Base-by-base conservation (phyloP, 2,329 filamentous ascomycete genomes). In the Colletotrichum sp. region DNA sequence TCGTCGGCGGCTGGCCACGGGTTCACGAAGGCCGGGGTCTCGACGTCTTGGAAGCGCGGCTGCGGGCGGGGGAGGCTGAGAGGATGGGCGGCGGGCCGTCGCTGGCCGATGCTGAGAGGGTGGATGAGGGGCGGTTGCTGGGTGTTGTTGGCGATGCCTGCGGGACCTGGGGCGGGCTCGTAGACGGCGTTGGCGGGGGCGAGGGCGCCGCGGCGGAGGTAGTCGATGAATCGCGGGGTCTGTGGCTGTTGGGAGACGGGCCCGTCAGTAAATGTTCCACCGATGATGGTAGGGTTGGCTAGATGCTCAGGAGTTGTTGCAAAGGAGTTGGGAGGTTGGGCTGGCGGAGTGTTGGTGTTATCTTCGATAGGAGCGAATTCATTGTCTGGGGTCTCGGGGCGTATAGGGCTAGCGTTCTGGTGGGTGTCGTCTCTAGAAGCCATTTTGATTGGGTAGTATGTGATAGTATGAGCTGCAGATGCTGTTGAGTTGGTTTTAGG, bases 391-490 rank as follows among this genome's bases (percentile, higher is more conserved):
- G 55, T 59, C 5, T 59, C 25, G 55, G 55, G 25, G 2, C 55
- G 55, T 15, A 28, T 28, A 8, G 55, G 55, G 25, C 55, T 59
- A 3, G 55, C 55, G 27, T 59, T 59, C 55, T 16, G 55, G 27
- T 25, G 25, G 0, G 22, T 28, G 9, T 25, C 4, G 27, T 59
- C 55, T 59, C 25, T 59, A 22, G 44, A 8, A 12, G 55, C 8
- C 55, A 59, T 59, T 19, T 16, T 59, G 22, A 19, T 12, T 0
- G 0, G 8, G 6, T 9, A 5, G 4, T 25, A 9, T 11, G 55
- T 2, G 25, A 59, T 27, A 2, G 1, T 2, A 3, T 16, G 1
- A 0, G 22, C 0, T 28, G 2, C 0, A 4, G 3, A 28, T n/a
- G 25, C 55, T 15, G 25, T 9, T 28, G 4, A 57, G 2, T 1